These are phyloP conservation scores for Liquidambar formosana DNA, from an alignment of 164 flowering plant species.

Conservation along the genomic window DNA sequence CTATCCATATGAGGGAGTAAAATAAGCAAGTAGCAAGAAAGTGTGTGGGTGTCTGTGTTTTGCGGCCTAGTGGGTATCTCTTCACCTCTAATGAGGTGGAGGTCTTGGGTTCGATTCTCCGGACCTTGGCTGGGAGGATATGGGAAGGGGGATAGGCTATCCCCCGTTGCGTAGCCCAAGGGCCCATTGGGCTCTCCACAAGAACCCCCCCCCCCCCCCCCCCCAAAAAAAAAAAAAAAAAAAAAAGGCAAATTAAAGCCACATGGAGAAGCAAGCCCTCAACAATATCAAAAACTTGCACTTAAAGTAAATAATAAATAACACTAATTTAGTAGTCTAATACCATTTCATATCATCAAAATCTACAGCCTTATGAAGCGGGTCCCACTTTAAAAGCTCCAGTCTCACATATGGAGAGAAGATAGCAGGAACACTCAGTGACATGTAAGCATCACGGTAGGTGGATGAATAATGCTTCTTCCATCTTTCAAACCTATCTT, in stretches of 20 bases:
- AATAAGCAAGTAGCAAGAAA: background rate
- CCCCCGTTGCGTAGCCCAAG: no score
- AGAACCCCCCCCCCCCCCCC: no score
- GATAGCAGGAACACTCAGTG: constrained; percentile 72
- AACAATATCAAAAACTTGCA: no score
- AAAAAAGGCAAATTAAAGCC: background rate
- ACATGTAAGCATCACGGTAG: constrained; percentile 90
- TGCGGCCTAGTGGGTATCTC: no score
- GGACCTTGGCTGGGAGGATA: no score
- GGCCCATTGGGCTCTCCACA: no score
- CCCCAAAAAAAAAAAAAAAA: no score
- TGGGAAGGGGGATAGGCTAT: no score
- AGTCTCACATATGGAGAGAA: constrained; percentile 92
- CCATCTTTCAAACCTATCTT: constrained; percentile 73
- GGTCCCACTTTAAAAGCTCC: constrained; percentile 98
- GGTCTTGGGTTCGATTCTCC: no score
- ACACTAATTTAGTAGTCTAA: background rate
- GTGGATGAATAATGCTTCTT: constrained; percentile 62
- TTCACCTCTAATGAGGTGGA: no score
- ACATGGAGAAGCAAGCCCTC: background rate
- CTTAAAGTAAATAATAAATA: background rate
- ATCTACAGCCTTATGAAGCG: constrained; percentile 69
- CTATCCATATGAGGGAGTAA: background rate
- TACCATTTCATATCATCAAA: constrained; percentile 92
- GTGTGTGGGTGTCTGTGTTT: background rate